Percentiles rank a stretch among this genome's conserved stretches.
Evolutionary conservation across 495 filamentous ascomycete species (phyloP).

Genomic region (Aspergillus bertholletiae): DNA sequence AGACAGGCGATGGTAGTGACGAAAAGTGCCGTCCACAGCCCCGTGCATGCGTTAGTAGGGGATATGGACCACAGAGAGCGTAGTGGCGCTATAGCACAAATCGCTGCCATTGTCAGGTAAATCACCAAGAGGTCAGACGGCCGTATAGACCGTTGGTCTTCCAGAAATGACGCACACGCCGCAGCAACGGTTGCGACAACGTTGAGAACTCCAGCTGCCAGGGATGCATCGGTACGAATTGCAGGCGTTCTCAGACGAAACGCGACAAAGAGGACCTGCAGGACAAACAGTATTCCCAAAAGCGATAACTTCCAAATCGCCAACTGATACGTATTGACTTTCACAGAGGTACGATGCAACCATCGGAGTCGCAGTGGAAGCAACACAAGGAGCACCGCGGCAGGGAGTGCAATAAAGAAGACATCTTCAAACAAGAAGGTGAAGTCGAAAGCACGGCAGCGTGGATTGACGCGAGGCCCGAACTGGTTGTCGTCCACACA

Average conservation of each 20-base stretch:
- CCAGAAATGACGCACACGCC: conserved; percentile 21
- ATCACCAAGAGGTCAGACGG: conserved; percentile 31
- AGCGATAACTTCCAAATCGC: conserved; percentile 21
- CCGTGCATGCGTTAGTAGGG: conserved; percentile 2
- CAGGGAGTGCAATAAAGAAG: conserved; percentile 25
- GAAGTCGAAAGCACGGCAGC: conserved; percentile 33
- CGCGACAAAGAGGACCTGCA: conserved; percentile 23
- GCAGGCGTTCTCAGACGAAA: conserved; percentile 1
- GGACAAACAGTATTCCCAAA: conserved; percentile 12
- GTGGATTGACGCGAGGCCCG: conserved; percentile 22
- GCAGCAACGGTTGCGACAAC: conserved; percentile 13
- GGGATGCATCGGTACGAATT: neutral
- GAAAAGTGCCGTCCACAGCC: conserved; percentile 12
- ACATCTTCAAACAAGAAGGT: conserved; percentile 33
- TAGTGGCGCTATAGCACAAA: conserved; percentile 23
- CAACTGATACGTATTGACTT: conserved; percentile 23
- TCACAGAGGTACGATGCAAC: conserved; percentile 22
- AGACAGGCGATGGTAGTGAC: conserved; percentile 13
- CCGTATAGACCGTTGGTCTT: conserved; percentile 29
- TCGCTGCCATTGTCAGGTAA: conserved; percentile 24
- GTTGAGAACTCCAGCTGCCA: conserved; percentile 15
- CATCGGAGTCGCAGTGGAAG: conserved; percentile 16
- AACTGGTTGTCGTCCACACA: conserved; percentile 10
- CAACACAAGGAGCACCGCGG: conserved; percentile 25
- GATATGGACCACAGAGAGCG: conserved; percentile 27